Evolutionary conservation across 106 monocot species (phyloP), one percentile per base, ranked within the genome.

Genomic region (Platanthera zijinensis): DNA sequence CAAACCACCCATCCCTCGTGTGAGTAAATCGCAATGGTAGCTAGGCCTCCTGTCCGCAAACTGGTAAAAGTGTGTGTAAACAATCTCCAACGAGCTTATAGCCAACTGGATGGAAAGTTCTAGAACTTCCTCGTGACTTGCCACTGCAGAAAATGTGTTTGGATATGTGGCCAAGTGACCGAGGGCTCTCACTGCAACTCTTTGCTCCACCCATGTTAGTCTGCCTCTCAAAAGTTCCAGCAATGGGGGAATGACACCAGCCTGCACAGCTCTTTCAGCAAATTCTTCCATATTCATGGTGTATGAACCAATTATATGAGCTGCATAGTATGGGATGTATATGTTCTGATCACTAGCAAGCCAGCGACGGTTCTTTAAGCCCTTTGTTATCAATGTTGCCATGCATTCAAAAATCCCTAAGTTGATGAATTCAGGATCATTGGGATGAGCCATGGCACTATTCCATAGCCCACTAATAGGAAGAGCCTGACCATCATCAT

Each of bases 261-360:
- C 92, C 80, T 92, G 89, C 25, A 99, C 94, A 52, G 94, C 91
- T 62, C 83, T 80, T 77, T 92, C 86, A 25, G 99, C 99, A 78
- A 99, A 99, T 63, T 99, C 99, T 56, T 94, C 99, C 90, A 99
- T 82, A 82, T 99, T 94, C 99, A 99, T 99, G 14, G 99, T 99
- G 82, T 99, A 99, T 49, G 99, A 99, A 63, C 99, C 99, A 81
- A 99, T 99, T 67, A 99, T 94, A 69, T 99, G 99, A 74, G 99
- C 99, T 9, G 94, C 90, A 82, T 96, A 96, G 78, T 96, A 96
- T 7, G 96, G 96, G 64, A 96, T 96, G 49, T 93, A 96, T 50
- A 96, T 86, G 78, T 96, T 96, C 72, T 96, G 96, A 48, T 96
- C 96, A 82, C 93, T 86, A 21, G 89, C 77, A 72, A 92, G 89